phyloP scores from a whole-genome alignment of 768 basidiomycete genomes.

The Terana coerulea region DNA sequence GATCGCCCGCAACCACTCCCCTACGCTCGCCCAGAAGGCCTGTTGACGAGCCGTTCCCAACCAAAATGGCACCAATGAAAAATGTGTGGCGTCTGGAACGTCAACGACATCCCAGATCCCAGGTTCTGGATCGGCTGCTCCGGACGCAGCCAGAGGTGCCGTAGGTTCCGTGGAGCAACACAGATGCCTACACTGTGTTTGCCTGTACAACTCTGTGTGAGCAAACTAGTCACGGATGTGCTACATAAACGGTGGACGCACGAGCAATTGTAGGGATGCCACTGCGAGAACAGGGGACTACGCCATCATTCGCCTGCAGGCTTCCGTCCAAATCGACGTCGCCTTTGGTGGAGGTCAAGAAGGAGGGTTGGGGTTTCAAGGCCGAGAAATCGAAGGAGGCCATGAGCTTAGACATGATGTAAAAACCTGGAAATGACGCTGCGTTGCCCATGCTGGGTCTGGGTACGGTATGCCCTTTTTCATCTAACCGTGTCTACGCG shows the following conservation, averaged over 20 bases:
- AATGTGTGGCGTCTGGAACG: slow-evolving; percentile 33
- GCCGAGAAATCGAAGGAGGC: slow-evolving; percentile 36
- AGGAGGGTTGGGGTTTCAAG: slow-evolving; percentile 33
- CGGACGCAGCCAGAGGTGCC: background rate
- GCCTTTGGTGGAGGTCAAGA: background rate
- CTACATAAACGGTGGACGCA: slow-evolving; percentile 17
- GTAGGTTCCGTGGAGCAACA: background rate
- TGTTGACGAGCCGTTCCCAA: slow-evolving; percentile 31
- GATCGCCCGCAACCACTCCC: slow-evolving; percentile 33
- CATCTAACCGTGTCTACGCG: background rate
- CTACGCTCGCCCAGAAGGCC: slow-evolving; percentile 37
- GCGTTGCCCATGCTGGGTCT: background rate
- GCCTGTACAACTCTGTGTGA: background rate
- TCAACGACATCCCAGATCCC: slow-evolving; percentile 42
- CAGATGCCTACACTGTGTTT: background rate
- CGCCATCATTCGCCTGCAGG: slow-evolving; percentile 41
- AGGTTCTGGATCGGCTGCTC: slow-evolving; percentile 18
- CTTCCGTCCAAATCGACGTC: background rate
- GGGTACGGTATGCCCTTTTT: background rate
- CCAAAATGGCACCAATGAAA: slow-evolving; percentile 39
- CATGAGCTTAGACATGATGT: slow-evolving; percentile 29
- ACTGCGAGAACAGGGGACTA: slow-evolving; percentile 50
- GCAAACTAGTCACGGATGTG: background rate
- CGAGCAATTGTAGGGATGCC: slow-evolving; percentile 46
- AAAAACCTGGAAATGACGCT: slow-evolving; percentile 18